A percentile compares a stretch with the other conserved stretches of the same genome.
These are phyloP conservation scores for Saccharomycopsis oosterbeekiorum DNA, from an alignment of 805 yeast genomes.

Conservation along the genomic window DNA sequence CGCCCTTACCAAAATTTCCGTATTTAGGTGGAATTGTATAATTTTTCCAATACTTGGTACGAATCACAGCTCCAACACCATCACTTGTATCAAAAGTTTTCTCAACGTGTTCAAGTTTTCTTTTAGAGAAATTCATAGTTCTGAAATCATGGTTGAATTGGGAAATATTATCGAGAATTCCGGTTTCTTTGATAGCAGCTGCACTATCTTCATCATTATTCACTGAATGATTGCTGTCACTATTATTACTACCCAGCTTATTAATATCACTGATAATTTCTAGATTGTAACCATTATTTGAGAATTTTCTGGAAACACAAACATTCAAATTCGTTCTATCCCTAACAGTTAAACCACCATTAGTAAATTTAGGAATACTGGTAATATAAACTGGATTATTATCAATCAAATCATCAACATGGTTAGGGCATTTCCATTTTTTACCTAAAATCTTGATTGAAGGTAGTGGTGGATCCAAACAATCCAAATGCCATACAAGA, in stretches of 20 bases:
- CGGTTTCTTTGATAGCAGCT: neutral
- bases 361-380: neutral
- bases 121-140: neutral
- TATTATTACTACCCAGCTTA: slow-evolving; percentile 9
- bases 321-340: slow-evolving; percentile 48
- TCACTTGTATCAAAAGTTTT: neutral
- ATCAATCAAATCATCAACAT: slow-evolving; percentile 44
- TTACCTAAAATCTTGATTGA: slow-evolving; percentile 62
- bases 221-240: neutral
- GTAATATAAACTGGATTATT: slow-evolving; percentile 9
- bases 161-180: neutral
- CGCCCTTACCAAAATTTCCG: neutral
- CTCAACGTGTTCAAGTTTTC: neutral
- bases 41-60: neutral
- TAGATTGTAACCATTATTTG: slow-evolving; percentile 44
- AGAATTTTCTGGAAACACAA: slow-evolving; percentile 37
- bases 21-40: neutral
- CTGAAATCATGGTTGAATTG: neutral
- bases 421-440: slow-evolving; percentile 91
- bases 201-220: neutral
- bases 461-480: slow-evolving; percentile 67
- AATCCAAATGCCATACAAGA: slow-evolving; percentile 81
- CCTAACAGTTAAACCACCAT: slow-evolving; percentile 34
- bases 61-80: neutral
- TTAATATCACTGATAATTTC: slow-evolving; percentile 42